Conservation (phyloP, 495 filamentous ascomycete genomes). For the Aspergillus hancockii region DNA sequence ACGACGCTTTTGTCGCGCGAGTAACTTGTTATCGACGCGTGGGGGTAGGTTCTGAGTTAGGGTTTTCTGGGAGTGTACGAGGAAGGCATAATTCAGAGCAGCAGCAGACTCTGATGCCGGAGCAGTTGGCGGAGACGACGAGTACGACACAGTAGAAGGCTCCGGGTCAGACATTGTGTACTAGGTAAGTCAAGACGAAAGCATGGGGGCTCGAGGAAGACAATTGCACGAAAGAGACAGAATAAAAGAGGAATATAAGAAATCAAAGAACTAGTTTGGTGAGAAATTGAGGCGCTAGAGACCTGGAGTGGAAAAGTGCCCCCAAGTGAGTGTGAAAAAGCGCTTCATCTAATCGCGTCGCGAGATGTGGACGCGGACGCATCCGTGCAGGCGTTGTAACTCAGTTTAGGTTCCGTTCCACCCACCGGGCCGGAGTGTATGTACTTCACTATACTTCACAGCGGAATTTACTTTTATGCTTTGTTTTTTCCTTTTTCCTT, state of each 20-base stretch:
- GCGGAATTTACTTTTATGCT: background rate
- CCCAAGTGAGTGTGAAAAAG: constrained; percentile 21
- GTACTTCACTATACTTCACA: background rate
- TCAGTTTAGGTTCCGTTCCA: constrained; percentile 1
- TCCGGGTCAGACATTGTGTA: constrained; percentile 42
- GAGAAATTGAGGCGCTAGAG: constrained; percentile 26
- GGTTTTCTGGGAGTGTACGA: constrained; percentile 68
- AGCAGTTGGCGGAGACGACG: constrained; percentile 40
- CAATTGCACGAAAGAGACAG: constrained; percentile 9
- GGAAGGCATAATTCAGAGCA: constrained; percentile 59
- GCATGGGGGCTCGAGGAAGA: constrained; percentile 14
- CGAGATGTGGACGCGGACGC: constrained; percentile 43
- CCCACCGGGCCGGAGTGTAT: background rate
- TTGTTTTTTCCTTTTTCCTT: background rate
- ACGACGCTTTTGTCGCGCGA: constrained; percentile 67
- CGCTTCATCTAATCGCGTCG: constrained; percentile 39
- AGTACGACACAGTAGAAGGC: constrained; percentile 31
- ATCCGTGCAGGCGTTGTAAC: constrained; percentile 19
- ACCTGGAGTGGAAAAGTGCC: constrained; percentile 16
- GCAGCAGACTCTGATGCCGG: constrained; percentile 38
- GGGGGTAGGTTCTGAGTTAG: constrained; percentile 63
- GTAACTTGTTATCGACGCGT: constrained; percentile 65
- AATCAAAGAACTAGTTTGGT: constrained; percentile 15
- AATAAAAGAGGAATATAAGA: constrained; percentile 15
- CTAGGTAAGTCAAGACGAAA: constrained; percentile 14